Base-by-base conservation (phyloP, 176 grass and related monocot genomes). In the Oryza glaberrima region DNA sequence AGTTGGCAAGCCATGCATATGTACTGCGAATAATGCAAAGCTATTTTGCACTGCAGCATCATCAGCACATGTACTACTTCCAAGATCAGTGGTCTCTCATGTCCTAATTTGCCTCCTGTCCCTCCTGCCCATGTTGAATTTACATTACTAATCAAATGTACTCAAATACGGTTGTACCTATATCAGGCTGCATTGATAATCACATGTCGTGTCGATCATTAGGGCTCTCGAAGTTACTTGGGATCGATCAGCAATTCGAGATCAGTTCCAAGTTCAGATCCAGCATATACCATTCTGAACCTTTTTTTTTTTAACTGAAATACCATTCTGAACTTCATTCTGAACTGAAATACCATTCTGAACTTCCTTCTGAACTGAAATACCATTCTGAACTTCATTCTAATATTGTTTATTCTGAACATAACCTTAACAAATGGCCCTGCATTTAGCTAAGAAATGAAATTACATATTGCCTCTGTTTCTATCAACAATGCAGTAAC, bases 1-100 rank as follows among this genome's bases (percentile, higher is more conserved):
- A 71, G 51, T 41, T 65, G 51, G 51, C 84, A 66, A 51, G 45
- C 28, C 73, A 58, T 76, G 69, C 73, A 32, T 32, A 58, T 76
- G 69, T 3, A 19, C 28, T 47, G 41, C 54, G n/a, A 58, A 58
- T 19, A 58, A 58, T 19, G 54, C 9, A 35, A 70, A 17, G 23
- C 77, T 77, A 72, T 41, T 49, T n/a, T 32, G 47, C 67, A 41
- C 22, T 72, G 67, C 54, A 26, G 25, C 52, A 65, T 22, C 51
- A 46, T 45, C 40, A 36, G 23, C 19, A 6, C n/a, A 4, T 78
- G 75, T 73, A 73, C 61, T 38, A 22, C 8, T 68, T 61, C 45
- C 72, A 6, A 72, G 67, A 25, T 23, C 28, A 32, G 16, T n/a
- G 47, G 17, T 72, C 19, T 14, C 41, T 10, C 10, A 19, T 40